Evolutionary conservation across 2,329 filamentous ascomycete genomes (phyloP), one percentile per base, ranked within the genome.

Genomic region (Aspergillus texensis): DNA sequence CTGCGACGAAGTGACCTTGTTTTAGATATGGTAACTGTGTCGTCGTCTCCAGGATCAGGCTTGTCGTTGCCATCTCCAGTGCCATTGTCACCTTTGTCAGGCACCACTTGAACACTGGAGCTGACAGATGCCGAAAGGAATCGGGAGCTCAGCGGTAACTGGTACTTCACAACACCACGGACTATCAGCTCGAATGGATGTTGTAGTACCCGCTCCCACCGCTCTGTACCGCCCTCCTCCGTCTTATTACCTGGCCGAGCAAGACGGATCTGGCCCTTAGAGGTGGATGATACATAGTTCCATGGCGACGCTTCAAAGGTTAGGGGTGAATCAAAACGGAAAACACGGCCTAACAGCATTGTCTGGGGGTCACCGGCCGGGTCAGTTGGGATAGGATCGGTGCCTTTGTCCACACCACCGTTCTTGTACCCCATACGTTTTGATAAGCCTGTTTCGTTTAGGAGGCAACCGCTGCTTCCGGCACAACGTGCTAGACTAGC

Each of bases 101-200:
- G 80, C 9, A 75, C 67, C 1, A 82, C 76, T 43, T 74, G 77
- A 54, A 80, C 70, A 46, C 74, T 80, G 45, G 78, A 78, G 61
- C 77, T 80, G 64, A 82, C 68, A 73, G 81, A 71, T 3, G 84
- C 84, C n/a, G 81, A 85, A 69, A 83, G 80, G 48, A 80, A 80
- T 19, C 82, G 79, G 4, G 84, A 85, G 64, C 82, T 86, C 60
- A 90, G 79, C 9, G 88, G 87, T 4, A 89, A 79, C 65, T 87
- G 84, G 73, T 99, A 99, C 74, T 94, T 93, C 69, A 99, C 84
- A 16, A 95, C 91, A 26, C 95, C 95, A 70, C 95, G 90, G 48
- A 99, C 87, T 65, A 98, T 94, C 56, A 99, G 85, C 69, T 97
- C 93, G 70, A 98, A 99, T 52, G 94, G 92, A 76, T 97, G 91